Evolutionary conservation across 164 flowering plant species (phyloP), one percentile per base, ranked within the genome.

Genomic region (Stephania japonica): DNA sequence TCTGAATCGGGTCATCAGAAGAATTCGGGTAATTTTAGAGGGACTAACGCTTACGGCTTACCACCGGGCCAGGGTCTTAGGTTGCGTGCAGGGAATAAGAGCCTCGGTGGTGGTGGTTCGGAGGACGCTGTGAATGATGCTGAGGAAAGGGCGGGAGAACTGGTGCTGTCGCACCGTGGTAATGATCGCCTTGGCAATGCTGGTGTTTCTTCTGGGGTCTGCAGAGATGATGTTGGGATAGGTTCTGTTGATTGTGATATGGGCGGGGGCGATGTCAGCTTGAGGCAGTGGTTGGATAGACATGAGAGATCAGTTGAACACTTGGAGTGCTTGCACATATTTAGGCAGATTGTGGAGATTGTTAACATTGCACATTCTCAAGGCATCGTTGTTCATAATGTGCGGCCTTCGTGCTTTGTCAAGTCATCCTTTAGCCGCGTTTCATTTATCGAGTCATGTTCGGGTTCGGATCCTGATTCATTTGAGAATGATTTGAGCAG

Each of bases 211-310:
- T 83, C 89, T 53, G 84, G 83, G 63, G 21, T 76, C 38, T 81
- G 78, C 64, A 86, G 83, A 70, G 81, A 85, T 76, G 90, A 81
- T 67, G 71, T 69, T n/a, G 80, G 70, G 65, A 71, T 68, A 25
- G 80, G 73, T 13, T 81, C 79, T 32, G 76, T 69, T 75, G 67
- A 50, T 73, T 79, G 76, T 21, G 75, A 72, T 2, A 49, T 76
- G 61, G 91, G 86, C 79, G 80, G 86, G 81, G 85, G 81, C 53
- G 98, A 90, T 76, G 76, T 96, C 47, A 96, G 97, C 79, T 79
- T 96, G 87, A 89, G 99, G 79, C 87, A 89, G 72, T 96, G 98
- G 99, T 75, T 96, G 82, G 99, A 96, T 76, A 89, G 82, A 41
- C 89, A 88, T 5, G 89, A 88, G 72, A 75, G 99, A 71, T 53